Evolutionary conservation across 257 asterid genomes (phyloP).

Genomic region (Solanum paucissectum): DNA sequence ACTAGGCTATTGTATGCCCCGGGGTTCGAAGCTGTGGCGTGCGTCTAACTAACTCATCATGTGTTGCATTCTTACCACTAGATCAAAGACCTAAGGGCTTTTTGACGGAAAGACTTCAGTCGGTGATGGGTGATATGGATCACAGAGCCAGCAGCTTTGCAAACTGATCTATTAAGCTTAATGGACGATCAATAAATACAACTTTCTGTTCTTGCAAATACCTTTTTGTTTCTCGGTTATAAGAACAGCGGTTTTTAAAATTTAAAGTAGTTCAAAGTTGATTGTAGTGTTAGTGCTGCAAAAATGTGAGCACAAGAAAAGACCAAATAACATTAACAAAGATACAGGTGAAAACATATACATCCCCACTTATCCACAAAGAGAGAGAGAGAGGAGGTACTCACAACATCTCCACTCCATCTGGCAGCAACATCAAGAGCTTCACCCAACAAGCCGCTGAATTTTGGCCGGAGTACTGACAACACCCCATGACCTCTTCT

Average conservation of each 20-base stretch:
- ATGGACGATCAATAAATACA: neutral
- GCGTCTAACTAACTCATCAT: neutral
- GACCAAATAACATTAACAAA: neutral
- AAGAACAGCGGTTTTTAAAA: neutral
- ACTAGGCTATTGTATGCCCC: neutral
- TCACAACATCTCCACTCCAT: conserved; percentile 99
- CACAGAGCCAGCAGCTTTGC: neutral
- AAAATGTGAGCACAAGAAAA: neutral
- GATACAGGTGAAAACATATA: neutral
- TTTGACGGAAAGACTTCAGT: neutral
- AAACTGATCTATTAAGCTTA: neutral
- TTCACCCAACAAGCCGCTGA: conserved; percentile 97
- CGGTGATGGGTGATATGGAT: neutral
- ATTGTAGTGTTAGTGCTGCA: neutral
- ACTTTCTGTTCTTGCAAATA: neutral
- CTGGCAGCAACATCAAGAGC: conserved; percentile 98
- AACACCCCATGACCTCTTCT: conserved; percentile 93
- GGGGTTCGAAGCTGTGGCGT: neutral
- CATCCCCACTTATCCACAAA: neutral
- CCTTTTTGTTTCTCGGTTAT: neutral
- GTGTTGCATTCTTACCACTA: neutral
- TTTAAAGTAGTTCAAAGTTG: neutral
- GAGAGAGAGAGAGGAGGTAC: conserved; percentile 20
- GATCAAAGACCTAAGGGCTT: neutral
- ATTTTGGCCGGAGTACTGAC: conserved; percentile 90